Base-by-base conservation (phyloP, 768 basidiomycete species). In the Psilocybe tampanensis region DNA sequence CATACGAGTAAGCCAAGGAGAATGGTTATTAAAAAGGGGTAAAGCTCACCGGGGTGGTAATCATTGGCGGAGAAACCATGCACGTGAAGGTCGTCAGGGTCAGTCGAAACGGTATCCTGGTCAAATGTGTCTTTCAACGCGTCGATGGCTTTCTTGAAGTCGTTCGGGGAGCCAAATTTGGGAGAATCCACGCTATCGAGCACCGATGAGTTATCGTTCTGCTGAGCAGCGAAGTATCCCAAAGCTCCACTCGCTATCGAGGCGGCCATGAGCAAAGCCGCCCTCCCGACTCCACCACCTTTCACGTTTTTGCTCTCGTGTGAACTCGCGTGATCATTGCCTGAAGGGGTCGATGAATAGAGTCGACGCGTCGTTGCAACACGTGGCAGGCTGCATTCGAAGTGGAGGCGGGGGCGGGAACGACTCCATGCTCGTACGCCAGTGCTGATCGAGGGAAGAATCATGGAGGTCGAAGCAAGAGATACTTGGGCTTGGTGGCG, bases 41-140 rank as follows among this genome's bases (percentile, higher is more conserved):
- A 52, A 18, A 17, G 39, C 72, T 45, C 59, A 85, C 86, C 76
- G 47, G 77, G 74, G 62, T 81, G 74, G 54, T 84, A 72, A 43
- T 80, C 78, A 55, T 79, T 79, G 47, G 73, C 68, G 9, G 85
- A 84, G 60, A 76, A 78, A 1, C 87, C 87, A 63, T 88, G 85
- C 13, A 68, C 64, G 2, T 71, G 70, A 13, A 89, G 69, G 47
- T 83, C 80, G 19, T 80, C 80, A 3, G 72, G 66, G 62, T 84
- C 78, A 0, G 80, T 86, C 17, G 80, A 82, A 1, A 84, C 77
- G 8, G 52, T 21, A 19, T 44, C 41, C 18, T 26, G 24, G 7
- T 23, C 6, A 29, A 53, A 41, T 17, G 43, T n/a, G 9, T 42
- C 29, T 17, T 44, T 17, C 15, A 53, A 19, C 19, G 43, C 52